These are phyloP conservation scores for Globisporangium paddicum DNA, from an alignment of 352 stramenopile species.

Conservation along the genomic window DNA sequence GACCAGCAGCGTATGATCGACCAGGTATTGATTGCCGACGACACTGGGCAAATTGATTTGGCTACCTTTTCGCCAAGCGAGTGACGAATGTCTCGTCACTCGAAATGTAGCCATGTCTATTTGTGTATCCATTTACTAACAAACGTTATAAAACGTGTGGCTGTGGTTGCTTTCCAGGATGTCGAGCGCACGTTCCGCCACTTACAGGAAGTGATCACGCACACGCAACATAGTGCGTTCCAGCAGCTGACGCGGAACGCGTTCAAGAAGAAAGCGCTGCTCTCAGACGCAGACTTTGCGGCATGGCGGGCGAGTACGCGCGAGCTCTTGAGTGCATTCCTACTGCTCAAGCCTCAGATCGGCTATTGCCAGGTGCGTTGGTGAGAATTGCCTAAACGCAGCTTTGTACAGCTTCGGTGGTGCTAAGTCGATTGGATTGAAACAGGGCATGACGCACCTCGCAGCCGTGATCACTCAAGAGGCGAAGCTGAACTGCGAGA, in stretches of 20 bases:
- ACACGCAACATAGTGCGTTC: constrained; percentile 1
- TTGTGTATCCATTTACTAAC: neutral
- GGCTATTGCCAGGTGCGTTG: constrained; percentile 39
- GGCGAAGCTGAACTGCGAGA: constrained; percentile 43
- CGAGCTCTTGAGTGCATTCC: constrained; percentile 33
- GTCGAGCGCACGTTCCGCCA: constrained; percentile 44
- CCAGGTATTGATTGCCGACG: constrained; percentile 18
- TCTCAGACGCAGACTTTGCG: constrained; percentile 27
- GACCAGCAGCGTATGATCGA: constrained; percentile 41
- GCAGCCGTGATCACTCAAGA: constrained; percentile 36
- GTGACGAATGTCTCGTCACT: neutral
- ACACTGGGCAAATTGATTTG: too few species aligned
- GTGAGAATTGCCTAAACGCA: neutral
- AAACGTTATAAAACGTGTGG: neutral
- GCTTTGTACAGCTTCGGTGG: neutral
- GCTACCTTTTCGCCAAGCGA: neutral
- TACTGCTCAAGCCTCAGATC: constrained; percentile 47
- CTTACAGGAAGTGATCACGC: constrained; percentile 14
- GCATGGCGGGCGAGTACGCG: constrained; percentile 35
- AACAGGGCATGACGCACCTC: constrained; percentile 43
- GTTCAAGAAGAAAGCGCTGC: constrained; percentile 19
- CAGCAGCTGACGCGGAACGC: constrained; percentile 8
- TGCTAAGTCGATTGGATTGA: neutral
- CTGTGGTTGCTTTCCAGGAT: constrained; percentile 21
- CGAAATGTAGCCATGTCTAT: constrained; percentile 1